A percentile compares a stretch with the other conserved stretches of the same genome.
phyloP scores from a whole-genome alignment of 352 stramenopile species.

The Phytophthora macrochlamydospora region DNA sequence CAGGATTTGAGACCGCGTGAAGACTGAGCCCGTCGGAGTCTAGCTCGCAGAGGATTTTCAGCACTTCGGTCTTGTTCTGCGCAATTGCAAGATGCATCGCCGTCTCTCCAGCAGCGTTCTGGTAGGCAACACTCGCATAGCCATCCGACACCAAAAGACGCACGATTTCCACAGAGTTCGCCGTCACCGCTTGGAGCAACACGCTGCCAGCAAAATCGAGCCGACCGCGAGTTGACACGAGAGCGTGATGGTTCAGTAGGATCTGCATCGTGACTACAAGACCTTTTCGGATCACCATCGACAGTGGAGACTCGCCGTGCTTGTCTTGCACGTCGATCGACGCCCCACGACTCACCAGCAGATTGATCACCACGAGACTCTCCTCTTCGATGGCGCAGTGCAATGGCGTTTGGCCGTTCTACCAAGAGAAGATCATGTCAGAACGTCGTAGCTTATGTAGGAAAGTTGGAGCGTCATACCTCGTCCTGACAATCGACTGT shows the following conservation, averaged over 20 bases:
- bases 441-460: no score
- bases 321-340: constrained; percentile 26
- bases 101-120: constrained; percentile 20
- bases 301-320: constrained; percentile 12
- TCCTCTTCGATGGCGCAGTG: constrained; percentile 22
- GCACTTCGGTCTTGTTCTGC: constrained; percentile 3
- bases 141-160: constrained; percentile 24
- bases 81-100: constrained; percentile 23
- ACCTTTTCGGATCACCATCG: constrained; percentile 6
- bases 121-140: constrained; percentile 12
- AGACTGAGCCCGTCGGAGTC: constrained; percentile 3
- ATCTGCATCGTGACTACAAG: constrained; percentile 20
- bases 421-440: background rate
- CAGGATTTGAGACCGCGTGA: background rate
- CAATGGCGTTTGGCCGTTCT: constrained; percentile 17
- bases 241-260: constrained; percentile 33
- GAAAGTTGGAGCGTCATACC: background rate
- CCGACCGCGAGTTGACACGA: constrained; percentile 19
- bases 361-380: constrained; percentile 14
- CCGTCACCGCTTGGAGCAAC: constrained; percentile 12
- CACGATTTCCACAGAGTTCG: constrained; percentile 6
- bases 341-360: constrained; percentile 16
- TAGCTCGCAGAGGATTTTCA: constrained; percentile 4
- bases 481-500: constrained; percentile 11
- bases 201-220: constrained; percentile 15